These are phyloP conservation scores for Ganoderma sp. DNA, from an alignment of 1,284 basidiomycete species.

Conservation along the genomic window DNA sequence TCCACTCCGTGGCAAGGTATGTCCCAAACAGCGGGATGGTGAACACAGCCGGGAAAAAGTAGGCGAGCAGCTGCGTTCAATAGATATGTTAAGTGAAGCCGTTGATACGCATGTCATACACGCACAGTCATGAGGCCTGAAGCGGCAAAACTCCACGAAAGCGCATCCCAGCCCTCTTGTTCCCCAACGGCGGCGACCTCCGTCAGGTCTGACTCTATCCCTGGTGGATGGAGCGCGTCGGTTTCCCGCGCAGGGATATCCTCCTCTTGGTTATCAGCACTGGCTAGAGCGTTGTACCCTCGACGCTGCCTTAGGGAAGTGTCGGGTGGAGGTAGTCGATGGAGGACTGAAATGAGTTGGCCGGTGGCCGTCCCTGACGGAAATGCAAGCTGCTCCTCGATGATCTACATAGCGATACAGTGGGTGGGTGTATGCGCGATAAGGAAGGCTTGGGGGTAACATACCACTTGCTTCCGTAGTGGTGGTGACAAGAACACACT, in stretches of 20 bases:
- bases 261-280: constrained; percentile 44
- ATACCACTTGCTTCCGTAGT: constrained; percentile 88
- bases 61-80: constrained; percentile 67
- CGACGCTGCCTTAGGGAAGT: constrained; percentile 56
- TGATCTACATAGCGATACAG: constrained; percentile 59
- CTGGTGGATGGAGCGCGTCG: constrained; percentile 20
- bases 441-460: constrained; percentile 39
- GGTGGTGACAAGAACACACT: constrained; percentile 95
- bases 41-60: constrained; percentile 91
- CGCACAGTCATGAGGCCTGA: constrained; percentile 77
- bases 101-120: constrained; percentile 10
- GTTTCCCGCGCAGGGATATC: constrained; percentile 25
- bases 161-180: constrained; percentile 69
- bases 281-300: constrained; percentile 57
- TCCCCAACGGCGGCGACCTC: constrained; percentile 36
- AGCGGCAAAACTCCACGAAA: constrained; percentile 77
- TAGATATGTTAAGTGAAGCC: constrained; percentile 17
- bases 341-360: constrained; percentile 92
- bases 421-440: not conserved
- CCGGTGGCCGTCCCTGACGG: constrained; percentile 98
- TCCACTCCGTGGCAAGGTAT: constrained; percentile 86
- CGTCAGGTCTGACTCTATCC: constrained; percentile 3
- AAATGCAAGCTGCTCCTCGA: constrained; percentile 92
- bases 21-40: constrained; percentile 89
- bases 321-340: constrained; percentile 71